A percentile compares a stretch with the other conserved stretches of the same genome.
Evolutionary conservation across 257 asterid species (phyloP).

Genomic region (Knoxia roxburghii): DNA sequence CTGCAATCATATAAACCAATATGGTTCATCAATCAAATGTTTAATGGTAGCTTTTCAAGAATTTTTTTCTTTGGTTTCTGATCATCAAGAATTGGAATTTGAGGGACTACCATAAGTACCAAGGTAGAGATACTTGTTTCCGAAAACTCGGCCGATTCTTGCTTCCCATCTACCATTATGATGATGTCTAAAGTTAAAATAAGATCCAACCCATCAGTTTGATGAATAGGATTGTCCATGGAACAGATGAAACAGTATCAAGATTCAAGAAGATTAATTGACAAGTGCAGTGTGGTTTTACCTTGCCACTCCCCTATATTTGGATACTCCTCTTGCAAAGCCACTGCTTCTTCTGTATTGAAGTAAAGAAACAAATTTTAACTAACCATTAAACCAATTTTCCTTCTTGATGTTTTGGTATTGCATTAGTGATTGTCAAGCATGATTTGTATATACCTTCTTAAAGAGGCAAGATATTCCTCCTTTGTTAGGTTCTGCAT

Average conservation of each 20-base stretch:
- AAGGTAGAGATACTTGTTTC: conserved; percentile 66
- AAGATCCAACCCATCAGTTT: background rate
- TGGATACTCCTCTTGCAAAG: conserved; percentile 71
- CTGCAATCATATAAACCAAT: conserved; percentile 22
- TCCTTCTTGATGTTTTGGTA: background rate
- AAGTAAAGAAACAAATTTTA: background rate
- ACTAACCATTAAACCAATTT: background rate
- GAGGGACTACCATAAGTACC: conserved; percentile 54
- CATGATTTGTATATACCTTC: conserved; percentile 40
- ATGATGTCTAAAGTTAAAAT: conserved; percentile 43
- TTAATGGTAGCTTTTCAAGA: too few species aligned
- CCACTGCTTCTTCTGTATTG: conserved; percentile 72
- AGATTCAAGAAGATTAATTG: too few species aligned
- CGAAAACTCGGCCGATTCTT: conserved; percentile 64
- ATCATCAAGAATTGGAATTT: background rate
- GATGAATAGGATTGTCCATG: background rate
- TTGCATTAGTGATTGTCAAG: background rate
- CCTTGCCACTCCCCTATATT: conserved; percentile 80
- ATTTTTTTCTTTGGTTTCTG: too few species aligned
- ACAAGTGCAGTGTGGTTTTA: conserved; percentile 5
- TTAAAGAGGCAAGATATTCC: conserved; percentile 67
- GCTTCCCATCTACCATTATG: conserved; percentile 87
- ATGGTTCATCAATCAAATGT: background rate
- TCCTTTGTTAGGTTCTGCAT: conserved; percentile 61
- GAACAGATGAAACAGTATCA: background rate